Percentiles rank a stretch among this genome's conserved stretches.
These are phyloP conservation scores for Leccinum longicurvipes DNA, from an alignment of 768 basidiomycete species.

Conservation along the genomic window DNA sequence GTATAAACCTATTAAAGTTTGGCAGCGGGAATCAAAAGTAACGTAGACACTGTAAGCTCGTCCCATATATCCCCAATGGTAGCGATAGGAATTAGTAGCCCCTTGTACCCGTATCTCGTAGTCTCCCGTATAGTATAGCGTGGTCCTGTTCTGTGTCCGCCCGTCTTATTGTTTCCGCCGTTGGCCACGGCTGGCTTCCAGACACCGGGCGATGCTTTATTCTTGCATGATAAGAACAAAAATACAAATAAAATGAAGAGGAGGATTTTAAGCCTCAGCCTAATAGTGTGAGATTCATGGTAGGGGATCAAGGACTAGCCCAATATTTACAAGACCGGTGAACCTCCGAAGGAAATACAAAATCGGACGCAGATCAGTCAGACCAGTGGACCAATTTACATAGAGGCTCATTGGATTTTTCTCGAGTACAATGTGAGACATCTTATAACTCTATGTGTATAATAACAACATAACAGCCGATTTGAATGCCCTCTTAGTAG, in stretches of 20 bases:
- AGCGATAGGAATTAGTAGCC: too few species aligned
- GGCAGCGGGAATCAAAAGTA: not conserved
- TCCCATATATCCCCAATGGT: too few species aligned
- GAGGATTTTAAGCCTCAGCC: not conserved
- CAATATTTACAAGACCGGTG: not conserved
- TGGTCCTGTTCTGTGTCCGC: too few species aligned
- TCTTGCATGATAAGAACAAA: not conserved
- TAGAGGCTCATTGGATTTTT: not conserved
- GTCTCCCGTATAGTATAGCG: too few species aligned
- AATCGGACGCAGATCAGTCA: not conserved
- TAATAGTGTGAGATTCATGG: not conserved
- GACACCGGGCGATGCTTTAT: not conserved
- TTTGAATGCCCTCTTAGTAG: not conserved
- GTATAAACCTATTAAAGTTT: not conserved
- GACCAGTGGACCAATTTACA: not conserved
- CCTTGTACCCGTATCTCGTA: too few species aligned
- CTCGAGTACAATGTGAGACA: slow-evolving; percentile 5
- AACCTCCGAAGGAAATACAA: not conserved
- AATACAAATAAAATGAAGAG: too few species aligned
- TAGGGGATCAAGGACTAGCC: not conserved
- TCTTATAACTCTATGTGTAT: too few species aligned
- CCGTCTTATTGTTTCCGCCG: too few species aligned
- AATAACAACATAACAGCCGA: slow-evolving; percentile 13
- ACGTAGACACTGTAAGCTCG: too few species aligned
- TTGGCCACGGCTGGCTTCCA: too few species aligned